Conservation (phyloP, 176 grass and related monocot genomes). For the Otatea glauca region DNA sequence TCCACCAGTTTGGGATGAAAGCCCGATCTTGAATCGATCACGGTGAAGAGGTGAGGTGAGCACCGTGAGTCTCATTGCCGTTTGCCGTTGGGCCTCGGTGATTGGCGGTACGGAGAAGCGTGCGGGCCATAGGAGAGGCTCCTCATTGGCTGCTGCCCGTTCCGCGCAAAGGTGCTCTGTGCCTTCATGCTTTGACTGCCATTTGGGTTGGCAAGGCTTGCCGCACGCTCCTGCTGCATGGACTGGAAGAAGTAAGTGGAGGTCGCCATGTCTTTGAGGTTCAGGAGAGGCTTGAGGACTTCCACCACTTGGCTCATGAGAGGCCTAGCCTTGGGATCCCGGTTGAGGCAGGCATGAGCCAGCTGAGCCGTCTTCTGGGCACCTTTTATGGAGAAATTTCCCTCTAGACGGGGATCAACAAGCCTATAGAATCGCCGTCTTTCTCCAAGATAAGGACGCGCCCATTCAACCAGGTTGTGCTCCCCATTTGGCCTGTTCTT, state of each 20-base stretch:
- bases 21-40: not conserved
- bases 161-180: constrained; percentile 61
- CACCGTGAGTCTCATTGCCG: constrained; percentile 32
- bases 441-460: constrained; percentile 71
- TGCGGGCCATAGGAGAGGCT: constrained; percentile 82
- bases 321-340: constrained; percentile 73
- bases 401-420: constrained; percentile 74
- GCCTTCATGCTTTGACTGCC: constrained; percentile 72
- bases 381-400: constrained; percentile 77
- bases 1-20: constrained; percentile 15
- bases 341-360: constrained; percentile 70
- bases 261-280: constrained; percentile 91
- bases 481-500: constrained; percentile 93
- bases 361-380: constrained; percentile 72
- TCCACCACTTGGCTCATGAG: constrained; percentile 98
- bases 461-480: constrained; percentile 92
- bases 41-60: not conserved
- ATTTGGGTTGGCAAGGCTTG: constrained; percentile 50
- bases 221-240: constrained; percentile 70
- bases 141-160: constrained; percentile 76
- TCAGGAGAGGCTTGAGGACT: constrained; percentile 81
- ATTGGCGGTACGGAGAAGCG: constrained; percentile 79
- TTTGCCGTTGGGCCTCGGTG: constrained; percentile 72
- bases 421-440: constrained; percentile 72
- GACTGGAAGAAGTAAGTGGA: constrained; percentile 87